Base-by-base conservation (phyloP, 179 eudicot species). In the Silene coronaria region DNA sequence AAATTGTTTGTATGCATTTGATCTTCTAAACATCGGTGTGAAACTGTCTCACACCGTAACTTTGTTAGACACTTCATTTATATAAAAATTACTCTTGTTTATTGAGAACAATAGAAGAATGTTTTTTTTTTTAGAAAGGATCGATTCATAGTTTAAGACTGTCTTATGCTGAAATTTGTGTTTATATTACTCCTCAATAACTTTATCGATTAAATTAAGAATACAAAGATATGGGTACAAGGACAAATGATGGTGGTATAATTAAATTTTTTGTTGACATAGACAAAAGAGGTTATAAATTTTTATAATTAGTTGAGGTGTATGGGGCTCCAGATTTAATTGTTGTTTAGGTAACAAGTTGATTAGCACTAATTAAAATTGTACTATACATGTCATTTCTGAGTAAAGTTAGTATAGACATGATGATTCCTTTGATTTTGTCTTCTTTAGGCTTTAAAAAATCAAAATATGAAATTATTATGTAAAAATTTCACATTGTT, bases 371-470 rank as follows among this genome's bases (percentile, higher is more conserved):
- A 53, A 70, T 51, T 70, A 51, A 46, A 24, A 26, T 70, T 72
- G 75, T 28, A 72, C n/a, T 30, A 23, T 28, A 27, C 58, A 53
- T 16, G 62, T 71, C 45, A 51, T 53, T 16, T 27, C 27, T 53
- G 8, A 64, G 46, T 65, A 30, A 3, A 8, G 38, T 53, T 7
- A 17, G 58, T 14, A n/a, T 21, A 4, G 7, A 28, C 22, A n/a
- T 28, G 36, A 57, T 55, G 75, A 55, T n/a, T 72, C 64, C 75
- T 27, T 32, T 30, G 65, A 55, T 55, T 72, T 53, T 72, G 42
- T 55, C 34, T 36, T n/a, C 24, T 65, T 65, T 65, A 27, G 45
- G 22, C 12, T 30, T 24, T 65, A 23, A 9, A 23, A 27, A 62
- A 62, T 65, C 13, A 24, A 65, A 53, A 16, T 5, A 53, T 53